Conservation (phyloP, 2,329 filamentous ascomycete genomes). For the Phialocephala subalpina region DNA sequence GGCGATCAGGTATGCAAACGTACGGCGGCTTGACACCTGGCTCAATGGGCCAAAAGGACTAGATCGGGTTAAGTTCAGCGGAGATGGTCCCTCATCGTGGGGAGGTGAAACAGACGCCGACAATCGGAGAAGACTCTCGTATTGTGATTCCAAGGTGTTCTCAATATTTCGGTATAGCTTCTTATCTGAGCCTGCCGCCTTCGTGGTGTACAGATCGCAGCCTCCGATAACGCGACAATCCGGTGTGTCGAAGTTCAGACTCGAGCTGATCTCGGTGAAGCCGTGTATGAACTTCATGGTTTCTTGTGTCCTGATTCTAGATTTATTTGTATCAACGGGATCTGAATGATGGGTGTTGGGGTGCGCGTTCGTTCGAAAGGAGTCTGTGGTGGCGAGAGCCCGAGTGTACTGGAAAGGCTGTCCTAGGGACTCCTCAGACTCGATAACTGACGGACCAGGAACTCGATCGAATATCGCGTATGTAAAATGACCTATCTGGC, state of each 20-base stretch:
- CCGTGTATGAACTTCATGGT: conserved; percentile 81
- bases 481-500: conserved; percentile 23
- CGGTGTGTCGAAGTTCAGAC: conserved; percentile 92
- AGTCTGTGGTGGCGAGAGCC: conserved; percentile 43
- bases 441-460: conserved; percentile 44
- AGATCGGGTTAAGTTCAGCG: conserved; percentile 80
- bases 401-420: conserved; percentile 43
- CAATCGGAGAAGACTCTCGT: conserved; percentile 85
- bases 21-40: conserved; percentile 86
- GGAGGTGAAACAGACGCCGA: conserved; percentile 89
- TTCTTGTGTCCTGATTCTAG: conserved; percentile 35
- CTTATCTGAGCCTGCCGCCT: conserved; percentile 94
- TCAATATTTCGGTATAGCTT: conserved; percentile 98
- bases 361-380: conserved; percentile 37
- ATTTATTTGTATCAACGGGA: conserved; percentile 39
- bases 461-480: conserved; percentile 37
- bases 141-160: conserved; percentile 87
- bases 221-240: conserved; percentile 92
- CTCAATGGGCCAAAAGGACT: conserved; percentile 93
- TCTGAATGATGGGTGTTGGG: conserved; percentile 25
- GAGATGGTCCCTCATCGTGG: conserved; percentile 70
- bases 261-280: too few relatives aligned
- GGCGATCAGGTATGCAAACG: conserved; percentile 95
- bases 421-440: conserved; percentile 45
- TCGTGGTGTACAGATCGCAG: conserved; percentile 97